Evolutionary conservation across 1,284 basidiomycete species (phyloP), one percentile per base, ranked within the genome.

Genomic region (Boletus coffeatus): DNA sequence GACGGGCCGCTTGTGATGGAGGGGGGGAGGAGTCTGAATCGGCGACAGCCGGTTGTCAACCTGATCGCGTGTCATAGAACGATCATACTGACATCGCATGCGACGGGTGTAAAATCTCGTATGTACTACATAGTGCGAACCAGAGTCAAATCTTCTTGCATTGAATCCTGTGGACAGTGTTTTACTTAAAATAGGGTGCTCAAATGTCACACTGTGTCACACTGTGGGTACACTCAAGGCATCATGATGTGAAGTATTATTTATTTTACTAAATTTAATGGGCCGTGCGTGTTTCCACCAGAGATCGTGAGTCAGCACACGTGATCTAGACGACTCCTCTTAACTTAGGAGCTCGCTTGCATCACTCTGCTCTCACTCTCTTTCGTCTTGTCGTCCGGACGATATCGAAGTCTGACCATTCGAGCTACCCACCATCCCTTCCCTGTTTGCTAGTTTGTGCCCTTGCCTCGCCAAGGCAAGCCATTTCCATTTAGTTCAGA

Each of bases 11-110:
- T 67, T 64, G 57, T 16, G 50, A 50, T 21, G 46, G 46, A 48
- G 21, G 21, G 46, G 3, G 4, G 7, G 61, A 48, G 6, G 21
- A 61, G 11, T 56, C 34, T 16, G 39, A 52, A 37, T 55, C 52
- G 61, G 62, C 25, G 9, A 58, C 41, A 50, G 50, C 59, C 57
- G 61, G 66, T 68, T 57, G 61, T 50, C 60, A 68, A 59, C 48
- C 18, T 6, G 18, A 18, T 50, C 11, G 48, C 48, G 18, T 50
- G 18, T 21, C 18, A 50, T 13, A 50, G 18, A 18, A 21, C 18
- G 37, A 39, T 39, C 18, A 21, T 13, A 50, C 48, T 50, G 48
- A 50, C 18, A 50, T 9, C 46, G 46, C 46, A 11, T 46, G n/a
- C n/a, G 43, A 46, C n/a, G 16, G 48, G 48, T 21, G 48, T 21